These are phyloP conservation scores for Aschersonia sp. DNA, from an alignment of 2,329 filamentous ascomycete genomes.

Conservation along the genomic window DNA sequence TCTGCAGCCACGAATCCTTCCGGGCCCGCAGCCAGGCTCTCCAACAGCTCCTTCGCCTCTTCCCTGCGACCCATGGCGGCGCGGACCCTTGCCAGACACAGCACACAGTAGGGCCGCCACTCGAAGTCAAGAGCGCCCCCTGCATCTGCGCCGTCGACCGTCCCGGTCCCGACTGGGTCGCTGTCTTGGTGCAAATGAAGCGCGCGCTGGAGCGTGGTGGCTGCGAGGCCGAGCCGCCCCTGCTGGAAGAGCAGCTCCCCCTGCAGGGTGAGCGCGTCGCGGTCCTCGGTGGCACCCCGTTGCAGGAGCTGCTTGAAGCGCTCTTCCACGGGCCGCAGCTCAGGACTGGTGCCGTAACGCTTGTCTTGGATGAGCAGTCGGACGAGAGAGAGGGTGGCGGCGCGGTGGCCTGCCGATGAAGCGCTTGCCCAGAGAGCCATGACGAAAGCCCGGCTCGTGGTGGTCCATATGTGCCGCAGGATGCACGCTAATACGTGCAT, in stretches of 20 bases:
- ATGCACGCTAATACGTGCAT: slow-evolving; percentile 16
- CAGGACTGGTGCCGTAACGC: slow-evolving; percentile 7
- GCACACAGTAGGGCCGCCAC: slow-evolving; percentile 12
- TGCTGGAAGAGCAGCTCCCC: slow-evolving; percentile 13
- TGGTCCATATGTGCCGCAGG: slow-evolving; percentile 7
- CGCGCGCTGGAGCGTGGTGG: slow-evolving; percentile 10
- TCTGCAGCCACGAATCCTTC: slow-evolving; percentile 11
- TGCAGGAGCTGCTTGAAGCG: slow-evolving; percentile 16
- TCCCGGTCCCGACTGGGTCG: no score
- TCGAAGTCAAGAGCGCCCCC: slow-evolving; percentile 9
- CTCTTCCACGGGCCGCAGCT: slow-evolving; percentile 9
- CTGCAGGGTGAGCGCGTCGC: slow-evolving; percentile 19
- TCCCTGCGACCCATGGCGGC: slow-evolving; percentile 8
- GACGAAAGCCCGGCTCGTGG: slow-evolving; percentile 6
- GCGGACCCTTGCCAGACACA: slow-evolving; percentile 12
- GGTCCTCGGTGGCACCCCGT: slow-evolving; percentile 11
- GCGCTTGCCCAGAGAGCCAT: slow-evolving; percentile 16
- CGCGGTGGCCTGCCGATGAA: slow-evolving; percentile 13
- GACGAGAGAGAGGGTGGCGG: slow-evolving; percentile 15
- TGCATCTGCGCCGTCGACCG: no score
- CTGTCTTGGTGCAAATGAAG: slow-evolving; percentile 3
- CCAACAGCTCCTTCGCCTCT: slow-evolving; percentile 12
- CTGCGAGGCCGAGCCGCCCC: slow-evolving; percentile 11
- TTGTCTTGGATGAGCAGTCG: slow-evolving; percentile 9
- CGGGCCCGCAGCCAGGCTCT: slow-evolving; percentile 7